phyloP scores from a whole-genome alignment of 1,284 basidiomycete genomes.

The Heimioporus retisporus region DNA sequence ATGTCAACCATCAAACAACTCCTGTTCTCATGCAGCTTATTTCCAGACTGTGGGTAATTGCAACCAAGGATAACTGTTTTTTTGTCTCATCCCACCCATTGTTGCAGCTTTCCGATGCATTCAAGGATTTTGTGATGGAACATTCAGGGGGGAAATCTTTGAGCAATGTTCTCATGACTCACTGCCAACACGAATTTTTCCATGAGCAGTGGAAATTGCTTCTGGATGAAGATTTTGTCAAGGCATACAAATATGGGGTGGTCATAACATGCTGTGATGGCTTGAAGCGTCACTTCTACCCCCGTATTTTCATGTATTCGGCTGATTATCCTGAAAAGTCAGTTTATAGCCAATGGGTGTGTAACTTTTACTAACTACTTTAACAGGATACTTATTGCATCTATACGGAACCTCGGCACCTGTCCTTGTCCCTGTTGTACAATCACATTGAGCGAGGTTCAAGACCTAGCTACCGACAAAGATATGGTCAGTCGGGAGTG shows the following conservation, averaged over 20 bases:
- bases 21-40: conserved; percentile 45
- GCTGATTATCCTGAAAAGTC: conserved; percentile 42
- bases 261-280: conserved; percentile 40
- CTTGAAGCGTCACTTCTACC: conserved; percentile 34
- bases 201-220: conserved; percentile 2
- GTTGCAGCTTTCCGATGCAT: conserved; percentile 22
- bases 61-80: too few relatives aligned
- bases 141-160: conserved; percentile 27
- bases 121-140: conserved; percentile 16
- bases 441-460: conserved; percentile 34
- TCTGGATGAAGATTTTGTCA: neutral
- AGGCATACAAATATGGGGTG: conserved; percentile 42
- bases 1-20: conserved; percentile 28
- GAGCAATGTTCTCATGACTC: neutral
- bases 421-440: conserved; percentile 23
- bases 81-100: too few relatives aligned
- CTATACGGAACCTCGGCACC: conserved; percentile 21
- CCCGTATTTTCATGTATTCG: conserved; percentile 44
- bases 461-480: neutral
- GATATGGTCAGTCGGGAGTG: conserved; percentile 15
- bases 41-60: conserved; percentile 36
- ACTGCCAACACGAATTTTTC: conserved; percentile 8
- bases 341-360: conserved; percentile 30
- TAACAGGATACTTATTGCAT: conserved; percentile 27
- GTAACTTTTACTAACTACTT: neutral